These are phyloP conservation scores for Xerocomellus chrysenteron DNA, from an alignment of 768 basidiomycete species.

Conservation along the genomic window DNA sequence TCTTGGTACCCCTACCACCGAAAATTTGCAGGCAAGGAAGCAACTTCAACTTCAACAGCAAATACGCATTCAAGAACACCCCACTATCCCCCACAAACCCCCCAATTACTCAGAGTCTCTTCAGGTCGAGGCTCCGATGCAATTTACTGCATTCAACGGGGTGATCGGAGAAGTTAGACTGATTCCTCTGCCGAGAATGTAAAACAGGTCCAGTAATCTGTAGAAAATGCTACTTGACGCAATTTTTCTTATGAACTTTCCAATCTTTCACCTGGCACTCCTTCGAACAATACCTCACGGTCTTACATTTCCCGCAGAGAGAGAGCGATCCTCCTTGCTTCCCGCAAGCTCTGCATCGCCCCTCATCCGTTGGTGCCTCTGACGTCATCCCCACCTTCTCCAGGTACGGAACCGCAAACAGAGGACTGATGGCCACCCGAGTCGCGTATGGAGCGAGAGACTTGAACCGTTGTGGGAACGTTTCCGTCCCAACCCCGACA, in stretches of 20 bases:
- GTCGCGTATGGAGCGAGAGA: conserved; percentile 44
- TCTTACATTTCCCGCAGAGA: conserved; percentile 39
- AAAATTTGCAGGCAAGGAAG: too few species aligned
- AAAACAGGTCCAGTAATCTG: too few species aligned
- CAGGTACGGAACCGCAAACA: conserved; percentile 53
- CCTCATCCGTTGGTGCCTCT: neutral
- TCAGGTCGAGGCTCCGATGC: too few species aligned
- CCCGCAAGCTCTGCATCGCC: conserved; percentile 22
- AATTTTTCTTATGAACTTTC: conserved; percentile 44
- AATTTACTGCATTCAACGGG: too few species aligned
- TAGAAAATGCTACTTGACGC: conserved; percentile 10
- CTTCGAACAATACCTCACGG: conserved; percentile 41
- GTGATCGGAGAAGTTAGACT: too few species aligned
- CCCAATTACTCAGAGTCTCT: too few species aligned
- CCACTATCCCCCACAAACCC: too few species aligned
- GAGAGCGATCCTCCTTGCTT: conserved; percentile 25
- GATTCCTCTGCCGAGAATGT: neutral
- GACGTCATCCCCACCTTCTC: conserved; percentile 34
- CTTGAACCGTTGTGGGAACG: conserved; percentile 40
- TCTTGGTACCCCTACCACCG: too few species aligned
- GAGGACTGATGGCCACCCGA: conserved; percentile 49
- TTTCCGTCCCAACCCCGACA: conserved; percentile 44
- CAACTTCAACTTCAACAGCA: too few species aligned
- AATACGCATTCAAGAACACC: too few species aligned
- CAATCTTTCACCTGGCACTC: conserved; percentile 48